Base-by-base conservation (phyloP, 306 rosid genomes). In the Quercus robur region DNA sequence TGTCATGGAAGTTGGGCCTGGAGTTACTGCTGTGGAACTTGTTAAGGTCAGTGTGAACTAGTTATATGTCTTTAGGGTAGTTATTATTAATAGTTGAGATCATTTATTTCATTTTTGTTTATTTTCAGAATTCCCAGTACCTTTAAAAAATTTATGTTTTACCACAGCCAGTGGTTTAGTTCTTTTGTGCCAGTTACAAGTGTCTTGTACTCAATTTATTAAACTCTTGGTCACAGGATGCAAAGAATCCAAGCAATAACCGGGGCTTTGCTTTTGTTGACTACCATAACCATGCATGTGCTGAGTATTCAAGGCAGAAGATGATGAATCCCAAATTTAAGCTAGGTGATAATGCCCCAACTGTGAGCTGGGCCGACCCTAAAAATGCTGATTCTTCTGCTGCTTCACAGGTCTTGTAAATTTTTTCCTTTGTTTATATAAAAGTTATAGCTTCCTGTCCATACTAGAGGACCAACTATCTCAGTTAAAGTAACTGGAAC, bases 351-450 rank as follows among this genome's bases (percentile, higher is more conserved):
- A 95, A 95, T 84, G 88, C 97, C 75, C 99, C 99, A 71, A 95
- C 97, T 12, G 99, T 93, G 79, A 95, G 99, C 88, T 95, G 99
- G 99, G 99, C 99, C 73, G 98, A 94, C 81, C 99, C 97, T 18
- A 93, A 91, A 84, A 91, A 90, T 89, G 88, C 94, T 1, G 99
- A 95, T 84, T 90, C 98, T 41, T 93, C 99, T 85, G 89, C 99
- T 67, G 57, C 97, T 80, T 93, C 98, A 68, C 98, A 95, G 99
- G 98, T 95, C 66, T 78, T 55, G 41, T 64, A 71, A 71, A 75
- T 41, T 38, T 5, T 19, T 58, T 79, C 38, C 28, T 41, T 77
- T 5, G 55, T 81, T 73, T 35, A 70, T 66, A 3, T 18, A 30
- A 13, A 35, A n/a, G 4, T 35, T 3, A 35, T 35, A 19, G 72